phyloP scores from a whole-genome alignment of 208 protist species.

The Trypanosoma vivax region DNA sequence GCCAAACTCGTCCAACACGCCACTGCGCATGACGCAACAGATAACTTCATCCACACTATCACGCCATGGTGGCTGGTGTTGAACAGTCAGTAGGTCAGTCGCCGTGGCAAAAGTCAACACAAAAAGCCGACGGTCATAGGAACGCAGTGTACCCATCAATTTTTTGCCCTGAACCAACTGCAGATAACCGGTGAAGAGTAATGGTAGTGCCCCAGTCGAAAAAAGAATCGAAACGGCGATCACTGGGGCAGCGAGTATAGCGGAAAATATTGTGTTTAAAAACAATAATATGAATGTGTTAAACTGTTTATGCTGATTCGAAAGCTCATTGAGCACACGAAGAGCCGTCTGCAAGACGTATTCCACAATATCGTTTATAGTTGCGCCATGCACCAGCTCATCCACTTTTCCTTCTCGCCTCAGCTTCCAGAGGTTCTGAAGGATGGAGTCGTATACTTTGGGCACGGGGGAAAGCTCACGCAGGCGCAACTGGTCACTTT shows the following conservation, averaged over 20 bases:
- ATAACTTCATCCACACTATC: conserved; percentile 26
- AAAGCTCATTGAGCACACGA: conserved; percentile 16
- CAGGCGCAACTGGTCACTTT: conserved; percentile 25
- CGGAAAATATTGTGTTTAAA: conserved; percentile 60
- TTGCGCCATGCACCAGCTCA: neutral
- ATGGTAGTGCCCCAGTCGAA: conserved; percentile 17
- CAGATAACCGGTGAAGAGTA: conserved; percentile 59
- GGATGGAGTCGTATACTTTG: conserved; percentile 58
- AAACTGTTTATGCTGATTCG: conserved; percentile 11
- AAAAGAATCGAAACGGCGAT: conserved; percentile 34
- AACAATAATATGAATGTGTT: conserved; percentile 58
- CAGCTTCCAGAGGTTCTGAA: conserved; percentile 58
- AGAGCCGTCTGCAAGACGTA: conserved; percentile 30
- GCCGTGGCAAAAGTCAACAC: conserved; percentile 35
- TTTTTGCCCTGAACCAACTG: conserved; percentile 20
- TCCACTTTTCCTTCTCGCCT: conserved; percentile 11
- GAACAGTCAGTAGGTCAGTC: conserved; percentile 7
- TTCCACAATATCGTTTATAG: conserved; percentile 22
- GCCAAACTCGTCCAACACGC: conserved; percentile 36
- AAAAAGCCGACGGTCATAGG: conserved; percentile 70
- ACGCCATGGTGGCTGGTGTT: conserved; percentile 2
- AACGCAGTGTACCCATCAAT: conserved; percentile 32
- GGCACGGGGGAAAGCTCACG: conserved; percentile 57
- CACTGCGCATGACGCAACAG: conserved; percentile 37
- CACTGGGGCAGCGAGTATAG: conserved; percentile 35